Percentiles rank a stretch among this genome's conserved stretches.
phyloP scores from a whole-genome alignment of 768 basidiomycete species.

The Ramaria rubella region DNA sequence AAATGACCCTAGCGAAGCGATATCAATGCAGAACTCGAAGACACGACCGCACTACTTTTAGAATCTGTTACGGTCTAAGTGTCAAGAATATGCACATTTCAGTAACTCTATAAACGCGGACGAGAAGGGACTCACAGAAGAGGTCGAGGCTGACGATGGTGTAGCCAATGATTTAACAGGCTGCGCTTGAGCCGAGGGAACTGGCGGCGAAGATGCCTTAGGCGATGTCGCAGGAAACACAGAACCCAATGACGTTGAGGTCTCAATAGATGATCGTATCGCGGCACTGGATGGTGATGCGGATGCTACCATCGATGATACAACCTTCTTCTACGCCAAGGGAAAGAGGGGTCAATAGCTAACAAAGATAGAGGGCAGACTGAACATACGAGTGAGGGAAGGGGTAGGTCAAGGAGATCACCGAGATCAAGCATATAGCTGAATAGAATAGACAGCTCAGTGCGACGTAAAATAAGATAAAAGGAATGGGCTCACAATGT shows the following conservation, averaged over 20 bases:
- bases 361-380: background rate
- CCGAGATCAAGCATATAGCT: background rate
- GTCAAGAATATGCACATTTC: no score
- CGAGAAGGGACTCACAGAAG: background rate
- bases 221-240: background rate
- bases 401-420: background rate
- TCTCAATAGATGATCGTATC: background rate
- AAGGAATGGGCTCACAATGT: conserved; percentile 34
- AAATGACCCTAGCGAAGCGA: no score
- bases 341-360: background rate
- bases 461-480: background rate
- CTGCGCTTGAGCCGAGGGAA: background rate
- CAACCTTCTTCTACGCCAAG: background rate
- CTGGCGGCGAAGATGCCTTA: background rate
- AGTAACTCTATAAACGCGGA: no score
- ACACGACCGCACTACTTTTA: background rate
- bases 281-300: background rate
- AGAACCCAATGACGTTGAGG: background rate
- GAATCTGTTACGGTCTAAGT: background rate
- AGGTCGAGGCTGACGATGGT: background rate
- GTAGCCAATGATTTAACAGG: background rate
- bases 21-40: no score
- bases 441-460: background rate
- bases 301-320: background rate
- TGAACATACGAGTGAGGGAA: background rate